A percentile compares a stretch with the other conserved stretches of the same genome.
phyloP scores from a whole-genome alignment of 2,329 filamentous ascomycete species.

The Cryphonectria radicalis region DNA sequence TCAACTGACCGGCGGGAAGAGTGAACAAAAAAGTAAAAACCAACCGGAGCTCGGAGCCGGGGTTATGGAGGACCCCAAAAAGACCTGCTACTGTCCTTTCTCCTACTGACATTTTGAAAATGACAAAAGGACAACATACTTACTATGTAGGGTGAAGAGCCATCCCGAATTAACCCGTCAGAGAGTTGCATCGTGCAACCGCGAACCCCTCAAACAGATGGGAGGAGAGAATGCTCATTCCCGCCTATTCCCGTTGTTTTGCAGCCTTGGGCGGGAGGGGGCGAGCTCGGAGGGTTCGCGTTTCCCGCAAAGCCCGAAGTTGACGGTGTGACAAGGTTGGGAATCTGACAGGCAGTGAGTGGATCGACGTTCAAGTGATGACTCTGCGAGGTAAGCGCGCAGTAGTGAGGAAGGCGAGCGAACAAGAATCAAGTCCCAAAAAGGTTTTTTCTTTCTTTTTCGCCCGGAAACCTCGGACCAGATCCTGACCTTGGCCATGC shows the following conservation, averaged over 20 bases:
- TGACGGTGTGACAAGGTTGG: slow-evolving; percentile 18
- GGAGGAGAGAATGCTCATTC: not conserved
- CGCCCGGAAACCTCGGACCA: slow-evolving; percentile 12
- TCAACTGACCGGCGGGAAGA: slow-evolving; percentile 5
- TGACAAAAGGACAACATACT: not conserved
- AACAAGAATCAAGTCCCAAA: not conserved
- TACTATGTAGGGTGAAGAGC: not conserved
- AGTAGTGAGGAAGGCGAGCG: not conserved
- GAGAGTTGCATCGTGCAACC: not conserved
- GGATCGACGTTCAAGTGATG: slow-evolving; percentile 19
- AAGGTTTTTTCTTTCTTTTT: not conserved
- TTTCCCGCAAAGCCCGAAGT: slow-evolving; percentile 13
- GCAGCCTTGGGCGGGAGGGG: not conserved
- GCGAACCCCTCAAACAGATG: not conserved
- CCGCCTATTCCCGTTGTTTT: slow-evolving; percentile 1
- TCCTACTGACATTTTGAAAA: not conserved
- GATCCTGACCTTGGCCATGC: slow-evolving; percentile 7
- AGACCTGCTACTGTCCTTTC: slow-evolving; percentile 8
- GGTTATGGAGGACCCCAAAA: not conserved
- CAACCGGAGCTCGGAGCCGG: not conserved
- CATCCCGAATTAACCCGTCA: not conserved
- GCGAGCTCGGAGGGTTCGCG: slow-evolving; percentile 21
- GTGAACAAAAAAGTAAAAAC: slow-evolving; percentile 17
- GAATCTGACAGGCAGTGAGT: slow-evolving; percentile 4
- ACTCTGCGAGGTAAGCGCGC: slow-evolving; percentile 8